phyloP scores from a whole-genome alignment of 768 basidiomycete genomes.

The Steccherinum ochraceum region DNA sequence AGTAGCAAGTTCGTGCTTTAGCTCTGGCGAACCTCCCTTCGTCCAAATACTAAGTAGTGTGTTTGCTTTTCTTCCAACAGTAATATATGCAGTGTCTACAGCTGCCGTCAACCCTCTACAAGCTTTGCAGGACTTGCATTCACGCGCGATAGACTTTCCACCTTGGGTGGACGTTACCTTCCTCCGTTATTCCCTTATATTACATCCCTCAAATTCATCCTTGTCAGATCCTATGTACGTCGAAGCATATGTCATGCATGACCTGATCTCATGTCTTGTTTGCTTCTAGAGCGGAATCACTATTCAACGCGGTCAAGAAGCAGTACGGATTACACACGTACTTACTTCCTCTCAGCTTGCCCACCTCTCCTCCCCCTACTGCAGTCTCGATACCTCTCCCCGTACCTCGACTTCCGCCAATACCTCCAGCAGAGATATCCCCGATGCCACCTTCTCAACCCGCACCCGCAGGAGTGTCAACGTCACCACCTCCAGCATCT shows the following conservation, averaged over 20 bases:
- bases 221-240: slow-evolving; percentile 78
- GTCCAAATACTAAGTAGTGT: neutral
- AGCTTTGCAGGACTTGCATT: slow-evolving; percentile 69
- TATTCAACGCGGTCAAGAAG: slow-evolving; percentile 85
- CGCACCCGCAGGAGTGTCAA: slow-evolving; percentile 3
- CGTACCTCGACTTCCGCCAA: slow-evolving; percentile 61
- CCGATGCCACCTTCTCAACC: slow-evolving; percentile 18
- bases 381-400: slow-evolving; percentile 63
- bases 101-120: slow-evolving; percentile 77
- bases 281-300: slow-evolving; percentile 54
- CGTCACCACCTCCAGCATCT: slow-evolving; percentile 1
- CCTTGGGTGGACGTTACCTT: slow-evolving; percentile 74
- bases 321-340: slow-evolving; percentile 77
- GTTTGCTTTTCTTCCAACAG: slow-evolving; percentile 29
- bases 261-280: neutral
- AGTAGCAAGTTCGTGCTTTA: slow-evolving; percentile 51
- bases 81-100: slow-evolving; percentile 78
- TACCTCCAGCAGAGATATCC: slow-evolving; percentile 30
- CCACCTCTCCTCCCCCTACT: slow-evolving; percentile 48
- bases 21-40: too few relatives aligned
- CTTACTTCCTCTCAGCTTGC: slow-evolving; percentile 57
- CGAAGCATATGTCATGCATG: neutral
- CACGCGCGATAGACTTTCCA: slow-evolving; percentile 61
- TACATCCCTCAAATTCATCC: slow-evolving; percentile 65
- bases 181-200: slow-evolving; percentile 68